Base-by-base conservation (phyloP, 2,329 filamentous ascomycete genomes). In the Pseudocercospora pini-densiflorae region DNA sequence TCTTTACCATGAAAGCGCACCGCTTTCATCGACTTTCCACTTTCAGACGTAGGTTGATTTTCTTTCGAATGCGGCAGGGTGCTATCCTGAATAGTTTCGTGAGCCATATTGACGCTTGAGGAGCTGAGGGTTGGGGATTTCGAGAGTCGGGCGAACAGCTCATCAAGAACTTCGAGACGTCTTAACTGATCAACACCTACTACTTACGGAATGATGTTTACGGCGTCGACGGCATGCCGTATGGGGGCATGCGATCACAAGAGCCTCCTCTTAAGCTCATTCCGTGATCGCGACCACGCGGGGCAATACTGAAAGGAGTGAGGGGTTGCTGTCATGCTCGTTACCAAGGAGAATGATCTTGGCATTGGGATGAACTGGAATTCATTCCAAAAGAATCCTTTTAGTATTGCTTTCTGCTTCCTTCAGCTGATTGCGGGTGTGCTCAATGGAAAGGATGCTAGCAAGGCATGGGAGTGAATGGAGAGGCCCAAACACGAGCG, bases 1-100 rank as follows among this genome's bases (percentile, higher is more conserved):
- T 76, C 71, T 63, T 77, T 77, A 40, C 77, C 77, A 55, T 79
- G 76, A 67, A 79, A 78, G n/a, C 77, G 73, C n/a, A 78, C 70
- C 6, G 77, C 77, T 59, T 76, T 78, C 77, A 79, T 79, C 4
- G 61, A 73, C 23, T 61, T 58, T 29, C 36, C 55, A 12, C 43
- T 71, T 29, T 59, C 31, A 7, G 68, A 31, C 21, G 64, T 45
- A 12, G 58, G 61, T 29, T 57, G 29, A 45, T 68, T 65, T 47
- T 68, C 64, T 16, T 51, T 33, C 5, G 67, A 61, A 58, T 64
- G 64, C 8, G 31, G 24, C 27, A 62, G 59, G 6, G 47, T 57
- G 55, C 67, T 63, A 43, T 69, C 67, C 57, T 67, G 67, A 9
- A 49, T 67, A 2, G 64, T 62, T 14, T 59, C 63, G 59, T 58